A percentile compares a stretch with the other conserved stretches of the same genome.
phyloP scores from a whole-genome alignment of 2,329 filamentous ascomycete species.

The Colletotrichum tropicicola region DNA sequence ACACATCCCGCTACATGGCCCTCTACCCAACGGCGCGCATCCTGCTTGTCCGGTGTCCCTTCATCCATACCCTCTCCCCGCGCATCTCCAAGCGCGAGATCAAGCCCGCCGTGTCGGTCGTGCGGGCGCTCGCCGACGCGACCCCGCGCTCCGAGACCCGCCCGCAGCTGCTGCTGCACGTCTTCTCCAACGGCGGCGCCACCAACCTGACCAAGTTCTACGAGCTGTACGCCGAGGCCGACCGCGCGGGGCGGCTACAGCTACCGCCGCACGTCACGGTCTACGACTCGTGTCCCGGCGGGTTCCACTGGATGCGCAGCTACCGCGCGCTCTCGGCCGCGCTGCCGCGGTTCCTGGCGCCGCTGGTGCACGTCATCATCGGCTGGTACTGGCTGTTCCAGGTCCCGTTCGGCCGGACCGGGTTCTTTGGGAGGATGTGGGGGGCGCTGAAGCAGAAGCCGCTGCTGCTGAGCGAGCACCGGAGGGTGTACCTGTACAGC shows the following conservation, averaged over 20 bases:
- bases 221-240: slow-evolving; percentile 39
- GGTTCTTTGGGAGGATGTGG: slow-evolving; percentile 43
- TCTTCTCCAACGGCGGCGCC: slow-evolving; percentile 63
- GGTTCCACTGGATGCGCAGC: slow-evolving; percentile 47
- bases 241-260: slow-evolving; percentile 30
- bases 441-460: slow-evolving; percentile 46
- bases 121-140: slow-evolving; percentile 43
- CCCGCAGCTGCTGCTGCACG: slow-evolving; percentile 52
- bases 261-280: slow-evolving; percentile 54
- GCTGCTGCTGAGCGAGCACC: slow-evolving; percentile 46
- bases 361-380: slow-evolving; percentile 46
- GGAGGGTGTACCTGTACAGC: slow-evolving; percentile 62
- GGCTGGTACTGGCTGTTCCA: slow-evolving; percentile 41
- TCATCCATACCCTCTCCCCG: slow-evolving; percentile 45
- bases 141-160: slow-evolving; percentile 24
- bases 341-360: slow-evolving; percentile 43
- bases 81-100: slow-evolving; percentile 43
- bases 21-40: slow-evolving; percentile 55
- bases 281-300: slow-evolving; percentile 59
- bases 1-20: slow-evolving; percentile 53
- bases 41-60: slow-evolving; percentile 54
- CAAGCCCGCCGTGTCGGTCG: slow-evolving; percentile 48
- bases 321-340: slow-evolving; percentile 49
- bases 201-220: slow-evolving; percentile 50
- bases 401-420: slow-evolving; percentile 38